Conservation (phyloP, 2,329 filamentous ascomycete species). For the Furcasterigmium sp. region DNA sequence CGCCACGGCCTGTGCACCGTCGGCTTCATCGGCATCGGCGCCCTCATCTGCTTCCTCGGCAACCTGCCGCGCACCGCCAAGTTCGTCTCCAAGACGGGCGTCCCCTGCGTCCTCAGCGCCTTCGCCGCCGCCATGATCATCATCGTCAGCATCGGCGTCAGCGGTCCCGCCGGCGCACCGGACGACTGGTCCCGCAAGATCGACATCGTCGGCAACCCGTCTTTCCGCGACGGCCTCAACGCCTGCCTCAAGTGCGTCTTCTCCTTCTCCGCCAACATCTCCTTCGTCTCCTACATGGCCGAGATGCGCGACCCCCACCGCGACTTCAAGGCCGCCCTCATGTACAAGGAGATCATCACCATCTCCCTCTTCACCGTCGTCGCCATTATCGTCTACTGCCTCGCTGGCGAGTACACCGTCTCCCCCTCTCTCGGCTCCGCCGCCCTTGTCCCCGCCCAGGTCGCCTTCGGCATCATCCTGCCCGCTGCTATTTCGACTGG, state of each 20-base stretch:
- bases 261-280: constrained; percentile 30
- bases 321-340: constrained; percentile 23
- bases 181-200: not conserved
- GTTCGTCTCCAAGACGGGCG: constrained; percentile 21
- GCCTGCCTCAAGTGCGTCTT: constrained; percentile 28
- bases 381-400: constrained; percentile 23
- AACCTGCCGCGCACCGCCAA: constrained; percentile 64
- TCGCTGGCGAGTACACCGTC: constrained; percentile 23
- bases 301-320: constrained; percentile 25
- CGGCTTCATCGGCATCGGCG: constrained; percentile 59
- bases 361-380: constrained; percentile 24
- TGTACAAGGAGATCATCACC: constrained; percentile 23
- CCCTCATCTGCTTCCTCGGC: constrained; percentile 55
- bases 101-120: constrained; percentile 26
- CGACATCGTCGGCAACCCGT: constrained; percentile 4
- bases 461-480: constrained; percentile 25
- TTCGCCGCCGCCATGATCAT: constrained; percentile 27
- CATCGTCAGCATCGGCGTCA: constrained; percentile 27
- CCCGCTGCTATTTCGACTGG: constrained; percentile 22
- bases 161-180: constrained; percentile 8
- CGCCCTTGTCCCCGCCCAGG: constrained; percentile 22
- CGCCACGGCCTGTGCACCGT: constrained; percentile 59
- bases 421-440: constrained; percentile 29
- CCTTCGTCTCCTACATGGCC: constrained; percentile 27
- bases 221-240: constrained; percentile 24